Evolutionary conservation across 2,329 filamentous ascomycete genomes (phyloP).

Genomic region (Madurella fahalii): DNA sequence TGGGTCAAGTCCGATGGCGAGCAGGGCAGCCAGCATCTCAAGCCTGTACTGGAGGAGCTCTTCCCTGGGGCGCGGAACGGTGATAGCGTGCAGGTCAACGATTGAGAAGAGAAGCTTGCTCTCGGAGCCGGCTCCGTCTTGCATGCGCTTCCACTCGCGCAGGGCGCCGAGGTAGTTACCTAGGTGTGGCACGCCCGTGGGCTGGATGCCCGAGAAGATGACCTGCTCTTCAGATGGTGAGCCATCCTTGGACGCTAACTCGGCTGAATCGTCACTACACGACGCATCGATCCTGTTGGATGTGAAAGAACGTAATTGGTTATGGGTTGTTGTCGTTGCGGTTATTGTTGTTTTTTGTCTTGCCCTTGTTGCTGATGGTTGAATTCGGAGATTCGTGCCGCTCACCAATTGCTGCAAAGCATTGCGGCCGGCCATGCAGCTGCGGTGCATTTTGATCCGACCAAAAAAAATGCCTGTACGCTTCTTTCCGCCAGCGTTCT

Average conservation of each 20-base stretch:
- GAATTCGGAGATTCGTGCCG: neutral
- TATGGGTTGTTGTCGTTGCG: neutral
- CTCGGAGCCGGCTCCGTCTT: constrained; percentile 54
- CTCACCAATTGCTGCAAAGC: neutral
- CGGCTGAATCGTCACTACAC: neutral
- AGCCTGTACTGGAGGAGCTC: constrained; percentile 61
- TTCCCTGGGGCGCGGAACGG: constrained; percentile 62
- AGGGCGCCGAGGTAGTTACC: constrained; percentile 94
- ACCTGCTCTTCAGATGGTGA: constrained; percentile 31
- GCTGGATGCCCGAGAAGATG: constrained; percentile 95
- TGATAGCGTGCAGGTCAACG: constrained; percentile 93
- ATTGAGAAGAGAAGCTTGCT: constrained; percentile 76
- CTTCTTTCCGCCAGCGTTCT: neutral
- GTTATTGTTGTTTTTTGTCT: neutral
- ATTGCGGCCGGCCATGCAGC: constrained; percentile 6
- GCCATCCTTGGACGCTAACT: neutral
- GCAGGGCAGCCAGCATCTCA: constrained; percentile 72
- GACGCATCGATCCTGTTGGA: neutral
- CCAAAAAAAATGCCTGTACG: too few relatives aligned
- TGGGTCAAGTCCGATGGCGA: constrained; percentile 81
- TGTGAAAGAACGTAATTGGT: neutral
- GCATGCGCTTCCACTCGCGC: constrained; percentile 77
- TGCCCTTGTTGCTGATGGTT: neutral
- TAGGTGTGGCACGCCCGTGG: constrained; percentile 87
- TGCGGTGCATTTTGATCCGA: constrained; percentile 3